A percentile compares a stretch with the other conserved stretches of the same genome.
These are phyloP conservation scores for Saccharomycopsis sp. DNA, from an alignment of 805 yeast genomes.

Conservation along the genomic window DNA sequence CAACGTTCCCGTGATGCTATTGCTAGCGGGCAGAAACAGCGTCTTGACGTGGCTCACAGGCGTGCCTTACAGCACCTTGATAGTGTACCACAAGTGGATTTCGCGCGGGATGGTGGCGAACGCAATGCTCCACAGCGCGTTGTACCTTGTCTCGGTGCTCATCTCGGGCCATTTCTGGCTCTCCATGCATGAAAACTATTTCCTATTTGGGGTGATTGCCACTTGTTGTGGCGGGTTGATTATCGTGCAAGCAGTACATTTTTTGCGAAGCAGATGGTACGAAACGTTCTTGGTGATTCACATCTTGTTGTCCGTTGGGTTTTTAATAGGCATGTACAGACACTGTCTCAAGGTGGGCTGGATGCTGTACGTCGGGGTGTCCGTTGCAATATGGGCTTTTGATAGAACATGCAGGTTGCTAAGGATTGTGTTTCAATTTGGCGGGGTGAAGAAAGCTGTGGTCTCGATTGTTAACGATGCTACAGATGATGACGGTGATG, in stretches of 20 bases:
- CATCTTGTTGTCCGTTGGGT: constrained; percentile 5
- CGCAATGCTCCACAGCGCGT: constrained; percentile 11
- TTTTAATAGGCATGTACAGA: constrained; percentile 10
- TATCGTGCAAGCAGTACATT: constrained; percentile 10
- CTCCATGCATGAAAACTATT: constrained; percentile 3
- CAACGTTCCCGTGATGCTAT: constrained; percentile 43
- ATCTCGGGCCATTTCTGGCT: background rate
- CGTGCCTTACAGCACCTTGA: constrained; percentile 52
- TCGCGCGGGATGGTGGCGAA: constrained; percentile 35
- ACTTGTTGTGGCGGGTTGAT: constrained; percentile 2
- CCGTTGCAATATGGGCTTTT: constrained; percentile 7
- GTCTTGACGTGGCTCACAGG: constrained; percentile 52
- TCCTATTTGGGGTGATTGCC: constrained; percentile 10
- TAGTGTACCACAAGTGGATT: constrained; percentile 59
- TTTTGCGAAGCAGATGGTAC: constrained; percentile 9
- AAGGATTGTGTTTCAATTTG: background rate
- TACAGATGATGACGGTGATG: no score
- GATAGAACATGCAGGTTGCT: constrained; percentile 11
- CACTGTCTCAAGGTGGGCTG: constrained; percentile 17
- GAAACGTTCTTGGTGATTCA: constrained; percentile 12
- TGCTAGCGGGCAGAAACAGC: constrained; percentile 69
- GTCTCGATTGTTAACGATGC: constrained; percentile 1
- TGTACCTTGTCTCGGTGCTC: background rate
- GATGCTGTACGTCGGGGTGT: constrained; percentile 1
- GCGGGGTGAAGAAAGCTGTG: background rate